Conservation (phyloP, 345 rosid species). For the Lepidium didymum region DNA sequence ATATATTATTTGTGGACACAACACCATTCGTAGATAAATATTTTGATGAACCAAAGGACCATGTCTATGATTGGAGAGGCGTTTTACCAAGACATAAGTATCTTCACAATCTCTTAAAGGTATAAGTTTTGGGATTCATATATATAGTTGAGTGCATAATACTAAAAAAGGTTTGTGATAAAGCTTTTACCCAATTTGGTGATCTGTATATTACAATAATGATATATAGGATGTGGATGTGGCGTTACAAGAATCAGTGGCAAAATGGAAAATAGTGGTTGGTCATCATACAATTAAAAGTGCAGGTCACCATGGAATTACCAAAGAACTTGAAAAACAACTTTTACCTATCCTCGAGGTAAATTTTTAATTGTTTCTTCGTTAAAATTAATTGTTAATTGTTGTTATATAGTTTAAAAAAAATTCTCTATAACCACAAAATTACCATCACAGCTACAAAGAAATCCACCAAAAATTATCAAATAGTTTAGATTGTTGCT, state of each 20-base stretch:
- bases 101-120: slow-evolving; percentile 41
- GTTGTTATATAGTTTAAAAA: too few species aligned
- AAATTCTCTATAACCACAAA: too few species aligned
- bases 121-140: not conserved
- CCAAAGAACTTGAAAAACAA: slow-evolving; percentile 38
- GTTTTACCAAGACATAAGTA: slow-evolving; percentile 41
- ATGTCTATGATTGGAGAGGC: slow-evolving; percentile 59
- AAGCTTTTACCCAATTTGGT: not conserved
- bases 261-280: slow-evolving; percentile 71
- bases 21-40: slow-evolving; percentile 59
- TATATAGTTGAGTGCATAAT: too few species aligned
- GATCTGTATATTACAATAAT: not conserved
- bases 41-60: slow-evolving; percentile 39
- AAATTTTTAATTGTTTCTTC: not conserved
- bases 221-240: slow-evolving; percentile 17
- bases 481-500: too few species aligned
- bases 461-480: too few species aligned
- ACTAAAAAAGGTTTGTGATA: not conserved
- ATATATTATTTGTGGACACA: slow-evolving; percentile 59
- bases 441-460: too few species aligned
- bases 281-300: slow-evolving; percentile 79
- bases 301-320: slow-evolving; percentile 60
- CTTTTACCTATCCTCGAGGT: slow-evolving; percentile 71
- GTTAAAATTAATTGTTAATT: not conserved
- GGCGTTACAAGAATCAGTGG: slow-evolving; percentile 40